phyloP scores from a whole-genome alignment of 108 stramenopile genomes.

The Conticribra guillardii region DNA sequence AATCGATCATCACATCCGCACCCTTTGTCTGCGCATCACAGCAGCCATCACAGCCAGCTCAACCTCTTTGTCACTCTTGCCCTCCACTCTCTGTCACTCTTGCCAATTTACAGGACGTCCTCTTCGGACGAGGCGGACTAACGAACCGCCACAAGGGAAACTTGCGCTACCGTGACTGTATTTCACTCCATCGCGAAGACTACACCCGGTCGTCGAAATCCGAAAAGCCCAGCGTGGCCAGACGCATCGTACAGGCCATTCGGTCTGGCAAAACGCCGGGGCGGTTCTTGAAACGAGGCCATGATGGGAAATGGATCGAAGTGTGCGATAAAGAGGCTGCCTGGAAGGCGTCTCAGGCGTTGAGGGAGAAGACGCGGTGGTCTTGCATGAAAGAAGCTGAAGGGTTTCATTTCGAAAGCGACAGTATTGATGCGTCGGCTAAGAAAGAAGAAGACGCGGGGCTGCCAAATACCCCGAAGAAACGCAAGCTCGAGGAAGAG shows the following conservation, averaged over 20 bases:
- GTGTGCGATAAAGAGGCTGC: conserved; percentile 69
- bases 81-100: not conserved
- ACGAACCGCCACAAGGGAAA: conserved; percentile 85
- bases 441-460: not conserved
- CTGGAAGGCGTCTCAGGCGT: conserved; percentile 56
- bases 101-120: conserved; percentile 42
- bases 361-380: conserved; percentile 69
- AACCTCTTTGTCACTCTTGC: conserved; percentile 7
- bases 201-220: conserved; percentile 72
- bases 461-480: conserved; percentile 1
- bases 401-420: not conserved
- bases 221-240: conserved; percentile 83
- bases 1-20: not conserved
- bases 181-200: conserved; percentile 72
- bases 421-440: not conserved
- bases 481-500: conserved; percentile 18
- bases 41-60: conserved; percentile 40
- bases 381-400: conserved; percentile 31
- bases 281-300: conserved; percentile 72
- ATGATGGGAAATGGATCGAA: conserved; percentile 70
- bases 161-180: conserved; percentile 76
- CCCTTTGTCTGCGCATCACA: conserved; percentile 31
- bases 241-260: conserved; percentile 63
- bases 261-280: conserved; percentile 34
- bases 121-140: conserved; percentile 76